A percentile compares a stretch with the other conserved stretches of the same genome.
Conservation (phyloP, 495 filamentous ascomycete species). For the Glutinoglossum americanum region DNA sequence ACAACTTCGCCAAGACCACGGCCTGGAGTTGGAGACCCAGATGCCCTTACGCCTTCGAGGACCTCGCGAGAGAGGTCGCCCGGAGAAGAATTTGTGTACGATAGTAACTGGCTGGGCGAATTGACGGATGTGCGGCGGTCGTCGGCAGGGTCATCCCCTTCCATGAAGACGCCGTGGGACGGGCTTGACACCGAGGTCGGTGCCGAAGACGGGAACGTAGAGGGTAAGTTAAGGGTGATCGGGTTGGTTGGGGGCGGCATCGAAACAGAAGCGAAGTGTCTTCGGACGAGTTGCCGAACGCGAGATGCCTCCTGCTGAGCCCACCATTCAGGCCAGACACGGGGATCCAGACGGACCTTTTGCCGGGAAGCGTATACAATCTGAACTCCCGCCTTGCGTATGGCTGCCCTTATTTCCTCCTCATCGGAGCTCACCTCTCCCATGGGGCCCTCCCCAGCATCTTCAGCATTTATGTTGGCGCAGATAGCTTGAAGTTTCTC, state of each 20-base stretch:
- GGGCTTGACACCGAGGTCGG: background rate
- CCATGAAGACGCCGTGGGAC: no score
- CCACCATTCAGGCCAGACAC: constrained; percentile 49
- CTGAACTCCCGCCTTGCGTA: constrained; percentile 17
- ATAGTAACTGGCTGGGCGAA: background rate
- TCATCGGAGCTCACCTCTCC: background rate
- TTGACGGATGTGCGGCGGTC: background rate
- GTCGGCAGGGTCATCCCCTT: background rate
- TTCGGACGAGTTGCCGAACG: constrained; percentile 35
- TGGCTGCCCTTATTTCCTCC: constrained; percentile 6
- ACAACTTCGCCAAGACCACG: background rate
- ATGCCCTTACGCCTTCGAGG: background rate
- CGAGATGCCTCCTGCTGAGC: constrained; percentile 47
- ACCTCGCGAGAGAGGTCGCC: background rate
- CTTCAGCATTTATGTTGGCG: constrained; percentile 14
- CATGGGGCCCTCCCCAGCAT: constrained; percentile 1
- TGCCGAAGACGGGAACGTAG: background rate
- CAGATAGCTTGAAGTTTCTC: constrained; percentile 29
- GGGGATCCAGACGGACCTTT: constrained; percentile 30
- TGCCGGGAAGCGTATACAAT: constrained; percentile 31
- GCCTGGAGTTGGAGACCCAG: background rate
- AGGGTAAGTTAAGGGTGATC: background rate
- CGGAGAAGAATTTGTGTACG: background rate
- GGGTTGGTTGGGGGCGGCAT: background rate
- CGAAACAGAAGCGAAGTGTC: constrained; percentile 23